Conservation (phyloP, 73 alveolate species). For the Stentor roeselii region DNA sequence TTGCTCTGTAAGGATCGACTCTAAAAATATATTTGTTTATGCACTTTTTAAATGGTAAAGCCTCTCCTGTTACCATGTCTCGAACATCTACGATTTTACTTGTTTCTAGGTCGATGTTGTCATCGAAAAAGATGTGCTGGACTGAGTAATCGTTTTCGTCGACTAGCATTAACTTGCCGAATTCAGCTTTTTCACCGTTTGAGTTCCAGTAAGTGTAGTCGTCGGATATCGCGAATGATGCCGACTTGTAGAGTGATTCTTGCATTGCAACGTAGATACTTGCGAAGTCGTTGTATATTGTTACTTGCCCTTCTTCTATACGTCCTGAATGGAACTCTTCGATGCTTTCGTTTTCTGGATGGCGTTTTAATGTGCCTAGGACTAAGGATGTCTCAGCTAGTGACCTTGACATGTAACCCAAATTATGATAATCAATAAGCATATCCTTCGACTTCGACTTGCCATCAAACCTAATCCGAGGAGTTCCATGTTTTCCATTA, state of each 20-base stretch:
- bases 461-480: slow-evolving; percentile 91
- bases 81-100: slow-evolving; percentile 78
- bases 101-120: slow-evolving; percentile 71
- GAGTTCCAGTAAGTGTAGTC: slow-evolving; percentile 66
- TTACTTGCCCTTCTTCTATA: slow-evolving; percentile 70
- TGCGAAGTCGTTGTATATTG: slow-evolving; percentile 69
- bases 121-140: slow-evolving; percentile 96
- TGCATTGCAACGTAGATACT: slow-evolving; percentile 61
- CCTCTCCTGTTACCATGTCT: slow-evolving; percentile 81
- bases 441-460: slow-evolving; percentile 84
- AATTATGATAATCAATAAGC: slow-evolving; percentile 66
- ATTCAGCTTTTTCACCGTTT: slow-evolving; percentile 43
- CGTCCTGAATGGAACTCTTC: slow-evolving; percentile 72
- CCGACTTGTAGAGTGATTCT: slow-evolving; percentile 66
- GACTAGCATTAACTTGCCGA: slow-evolving; percentile 78
- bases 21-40: slow-evolving; percentile 83
- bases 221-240: slow-evolving; percentile 83
- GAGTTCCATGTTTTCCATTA: slow-evolving; percentile 85
- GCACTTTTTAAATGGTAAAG: slow-evolving; percentile 61
- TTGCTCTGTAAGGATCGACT: slow-evolving; percentile 91
- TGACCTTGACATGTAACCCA: slow-evolving; percentile 61
- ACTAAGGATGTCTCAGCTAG: slow-evolving; percentile 61
- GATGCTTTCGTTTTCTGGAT: slow-evolving; percentile 54
- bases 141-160: slow-evolving; percentile 86
- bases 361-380: slow-evolving; percentile 71